phyloP scores from a whole-genome alignment of 192 early-diverging fungal genomes.

The Nowakowskiella sp. region DNA sequence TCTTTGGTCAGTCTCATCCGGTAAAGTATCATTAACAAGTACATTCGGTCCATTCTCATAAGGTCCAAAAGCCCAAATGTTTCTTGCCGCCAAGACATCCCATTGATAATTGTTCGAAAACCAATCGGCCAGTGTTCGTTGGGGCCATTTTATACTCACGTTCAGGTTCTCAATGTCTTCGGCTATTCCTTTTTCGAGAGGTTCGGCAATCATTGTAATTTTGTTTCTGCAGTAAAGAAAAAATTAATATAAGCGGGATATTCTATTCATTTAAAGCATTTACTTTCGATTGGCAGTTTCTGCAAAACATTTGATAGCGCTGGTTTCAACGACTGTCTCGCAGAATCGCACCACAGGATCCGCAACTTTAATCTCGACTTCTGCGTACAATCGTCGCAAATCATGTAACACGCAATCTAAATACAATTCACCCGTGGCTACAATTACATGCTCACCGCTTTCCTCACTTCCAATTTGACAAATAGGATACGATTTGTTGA shows the following conservation, averaged over 20 bases:
- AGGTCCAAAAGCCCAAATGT: slow-evolving; percentile 98
- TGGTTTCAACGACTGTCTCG: slow-evolving; percentile 93
- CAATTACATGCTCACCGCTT: slow-evolving; percentile 90
- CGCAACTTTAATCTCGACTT: slow-evolving; percentile 97
- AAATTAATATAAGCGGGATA: background rate
- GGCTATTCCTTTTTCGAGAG: slow-evolving; percentile 82
- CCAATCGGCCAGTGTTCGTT: slow-evolving; percentile 61
- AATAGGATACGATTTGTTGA: slow-evolving; percentile 92
- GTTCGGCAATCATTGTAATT: slow-evolving; percentile 91
- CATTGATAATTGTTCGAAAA: slow-evolving; percentile 84
- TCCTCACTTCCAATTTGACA: slow-evolving; percentile 81
- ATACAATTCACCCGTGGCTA: slow-evolving; percentile 93
- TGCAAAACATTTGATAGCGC: slow-evolving; percentile 89
- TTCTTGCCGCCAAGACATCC: slow-evolving; percentile 88
- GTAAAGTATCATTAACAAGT: slow-evolving; percentile 91
- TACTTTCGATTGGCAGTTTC: slow-evolving; percentile 98
- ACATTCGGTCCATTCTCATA: slow-evolving; percentile 86
- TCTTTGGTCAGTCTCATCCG: slow-evolving; percentile 78
- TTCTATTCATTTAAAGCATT: slow-evolving; percentile 5
- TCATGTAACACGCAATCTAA: slow-evolving; percentile 96
- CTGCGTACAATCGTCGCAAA: slow-evolving; percentile 82
- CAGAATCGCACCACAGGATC: slow-evolving; percentile 94
- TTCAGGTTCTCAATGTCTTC: slow-evolving; percentile 82
- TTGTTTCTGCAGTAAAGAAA: slow-evolving; percentile 63
- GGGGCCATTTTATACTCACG: slow-evolving; percentile 66